Conservation (phyloP, 306 rosid species). For the Corylus heterophylla region DNA sequence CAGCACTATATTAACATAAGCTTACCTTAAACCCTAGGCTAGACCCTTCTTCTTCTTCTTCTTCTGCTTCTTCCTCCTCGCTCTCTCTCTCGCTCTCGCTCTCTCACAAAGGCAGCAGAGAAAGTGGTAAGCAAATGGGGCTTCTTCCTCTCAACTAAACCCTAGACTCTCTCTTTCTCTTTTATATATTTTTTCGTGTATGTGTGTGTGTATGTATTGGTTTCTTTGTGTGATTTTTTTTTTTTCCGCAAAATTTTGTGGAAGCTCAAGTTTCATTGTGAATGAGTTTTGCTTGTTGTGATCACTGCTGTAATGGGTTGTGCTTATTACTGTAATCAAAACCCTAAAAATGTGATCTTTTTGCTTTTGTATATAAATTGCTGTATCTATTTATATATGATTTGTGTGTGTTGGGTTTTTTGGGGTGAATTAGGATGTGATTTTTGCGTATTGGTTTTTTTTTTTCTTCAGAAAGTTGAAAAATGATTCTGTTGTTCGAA, state of each 20-base stretch:
- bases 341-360: background rate
- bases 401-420: background rate
- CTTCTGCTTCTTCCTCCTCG: background rate
- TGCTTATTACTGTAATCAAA: background rate
- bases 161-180: background rate
- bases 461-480: slow-evolving; percentile 26
- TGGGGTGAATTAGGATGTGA: background rate
- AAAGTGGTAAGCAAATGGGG: slow-evolving; percentile 6
- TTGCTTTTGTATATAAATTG: background rate
- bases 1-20: background rate
- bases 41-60: slow-evolving; percentile 3
- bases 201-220: background rate
- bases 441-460: background rate
- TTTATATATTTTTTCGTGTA: background rate
- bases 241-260: background rate
- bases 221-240: background rate
- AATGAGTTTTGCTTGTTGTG: background rate
- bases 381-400: background rate
- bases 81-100: background rate
- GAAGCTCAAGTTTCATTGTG: background rate
- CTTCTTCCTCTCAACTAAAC: background rate
- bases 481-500: slow-evolving; percentile 78
- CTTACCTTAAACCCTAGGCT: slow-evolving; percentile 38
- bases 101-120: slow-evolving; percentile 1
- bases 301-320: background rate